phyloP scores from a whole-genome alignment of 2,329 filamentous ascomycete species.

The Rasamsonia emersonii region DNA sequence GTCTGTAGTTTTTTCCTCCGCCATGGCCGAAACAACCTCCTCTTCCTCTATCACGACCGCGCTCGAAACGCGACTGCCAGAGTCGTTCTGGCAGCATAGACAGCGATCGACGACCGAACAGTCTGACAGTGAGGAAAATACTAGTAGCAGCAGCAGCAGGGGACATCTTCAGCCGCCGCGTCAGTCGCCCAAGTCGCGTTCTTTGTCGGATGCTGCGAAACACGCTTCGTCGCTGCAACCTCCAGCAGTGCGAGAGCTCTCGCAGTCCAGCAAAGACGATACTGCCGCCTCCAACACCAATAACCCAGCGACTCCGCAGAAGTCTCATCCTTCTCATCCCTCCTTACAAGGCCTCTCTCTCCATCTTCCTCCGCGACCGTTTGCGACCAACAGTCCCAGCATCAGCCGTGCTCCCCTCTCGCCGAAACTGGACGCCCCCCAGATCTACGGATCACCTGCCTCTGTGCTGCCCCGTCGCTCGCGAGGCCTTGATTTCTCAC shows the following conservation, averaged over 20 bases:
- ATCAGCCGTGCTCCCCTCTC: conserved; percentile 62
- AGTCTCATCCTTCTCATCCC: conserved; percentile 56
- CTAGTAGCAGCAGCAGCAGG: conserved; percentile 3
- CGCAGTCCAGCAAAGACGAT: conserved; percentile 57
- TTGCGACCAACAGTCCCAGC: conserved; percentile 36
- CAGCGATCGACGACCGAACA: conserved; percentile 5
- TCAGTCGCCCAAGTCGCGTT: conserved; percentile 47
- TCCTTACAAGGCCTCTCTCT: conserved; percentile 58
- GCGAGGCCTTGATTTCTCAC: conserved; percentile 83
- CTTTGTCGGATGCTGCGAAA: conserved; percentile 58
- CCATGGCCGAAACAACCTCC: conserved; percentile 1
- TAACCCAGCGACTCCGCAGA: conserved; percentile 62
- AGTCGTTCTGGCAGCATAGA: conserved; percentile 9
- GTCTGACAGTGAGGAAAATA: conserved; percentile 7
- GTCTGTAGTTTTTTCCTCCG: no score
- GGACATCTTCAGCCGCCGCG: conserved; percentile 12
- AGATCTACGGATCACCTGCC: conserved; percentile 77
- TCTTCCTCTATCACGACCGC: not conserved
- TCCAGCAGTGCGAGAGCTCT: conserved; percentile 47
- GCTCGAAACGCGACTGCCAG: conserved; percentile 5
- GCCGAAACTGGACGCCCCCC: conserved; percentile 74
- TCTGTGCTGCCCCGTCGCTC: conserved; percentile 84
- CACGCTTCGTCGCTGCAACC: conserved; percentile 52
- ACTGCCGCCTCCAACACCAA: conserved; percentile 40
- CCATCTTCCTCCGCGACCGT: conserved; percentile 53